Evolutionary conservation across 1,284 basidiomycete genomes (phyloP).

Genomic region (Leccinum pseudoinsigne): DNA sequence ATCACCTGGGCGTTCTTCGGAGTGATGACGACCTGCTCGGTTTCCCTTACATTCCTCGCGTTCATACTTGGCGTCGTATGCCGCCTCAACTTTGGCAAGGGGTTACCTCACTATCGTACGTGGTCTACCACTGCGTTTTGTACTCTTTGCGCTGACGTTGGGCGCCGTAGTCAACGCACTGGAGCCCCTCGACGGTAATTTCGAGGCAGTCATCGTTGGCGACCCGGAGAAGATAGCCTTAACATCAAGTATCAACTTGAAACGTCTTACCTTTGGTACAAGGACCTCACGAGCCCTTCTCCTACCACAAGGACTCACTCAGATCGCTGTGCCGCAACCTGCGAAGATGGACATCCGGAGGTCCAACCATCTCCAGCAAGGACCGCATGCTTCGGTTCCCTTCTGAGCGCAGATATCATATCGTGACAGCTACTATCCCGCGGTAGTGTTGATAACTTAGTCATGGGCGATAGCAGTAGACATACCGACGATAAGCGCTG

Average conservation of each 20-base stretch:
- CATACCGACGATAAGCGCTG: slow-evolving; percentile 41
- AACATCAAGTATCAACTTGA: slow-evolving; percentile 44
- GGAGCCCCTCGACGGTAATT: slow-evolving; percentile 50
- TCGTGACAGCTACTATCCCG: slow-evolving; percentile 13
- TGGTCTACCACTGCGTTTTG: slow-evolving; percentile 13
- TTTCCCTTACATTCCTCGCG: slow-evolving; percentile 44
- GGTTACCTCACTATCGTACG: slow-evolving; percentile 66
- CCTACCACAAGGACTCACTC: not conserved
- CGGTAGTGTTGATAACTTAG: slow-evolving; percentile 10
- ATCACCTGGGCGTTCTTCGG: slow-evolving; percentile 73
- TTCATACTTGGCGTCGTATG: slow-evolving; percentile 60
- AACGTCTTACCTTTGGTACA: slow-evolving; percentile 32
- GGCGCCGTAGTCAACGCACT: slow-evolving; percentile 52
- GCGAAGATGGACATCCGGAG: slow-evolving; percentile 3
- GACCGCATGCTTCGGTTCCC: not conserved
- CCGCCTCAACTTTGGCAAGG: slow-evolving; percentile 73
- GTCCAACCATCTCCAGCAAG: not conserved
- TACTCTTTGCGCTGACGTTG: not conserved
- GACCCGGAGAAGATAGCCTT: slow-evolving; percentile 68
- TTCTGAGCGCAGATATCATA: slow-evolving; percentile 4
- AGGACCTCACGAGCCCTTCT: not conserved
- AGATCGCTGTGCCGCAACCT: slow-evolving; percentile 37
- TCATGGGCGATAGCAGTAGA: slow-evolving; percentile 26
- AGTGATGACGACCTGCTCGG: slow-evolving; percentile 58
- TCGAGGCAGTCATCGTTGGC: slow-evolving; percentile 36